These are phyloP conservation scores for Panus rudis DNA, from an alignment of 768 basidiomycete genomes.

Conservation along the genomic window DNA sequence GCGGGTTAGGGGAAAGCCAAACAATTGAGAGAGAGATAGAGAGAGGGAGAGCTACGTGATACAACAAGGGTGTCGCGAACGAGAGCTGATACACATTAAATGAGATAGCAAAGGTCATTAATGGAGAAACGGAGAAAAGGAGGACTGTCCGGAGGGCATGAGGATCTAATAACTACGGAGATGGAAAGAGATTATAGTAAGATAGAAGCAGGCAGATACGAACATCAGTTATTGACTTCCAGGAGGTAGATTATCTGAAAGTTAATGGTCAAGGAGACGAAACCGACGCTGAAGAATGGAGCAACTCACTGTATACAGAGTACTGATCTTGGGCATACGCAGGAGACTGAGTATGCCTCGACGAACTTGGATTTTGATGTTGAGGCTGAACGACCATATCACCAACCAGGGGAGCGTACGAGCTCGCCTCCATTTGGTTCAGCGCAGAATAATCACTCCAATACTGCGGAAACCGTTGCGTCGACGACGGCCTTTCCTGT, in stretches of 20 bases:
- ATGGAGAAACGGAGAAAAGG: background rate
- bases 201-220: background rate
- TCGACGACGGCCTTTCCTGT: constrained; percentile 15
- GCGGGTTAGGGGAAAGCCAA: background rate
- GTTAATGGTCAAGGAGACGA: constrained; percentile 3
- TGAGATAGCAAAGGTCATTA: background rate
- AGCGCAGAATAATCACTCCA: constrained; percentile 30
- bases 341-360: too few species aligned
- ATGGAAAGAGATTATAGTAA: too few species aligned
- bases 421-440: constrained; percentile 25
- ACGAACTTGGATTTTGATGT: too few species aligned
- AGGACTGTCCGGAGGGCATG: too few species aligned
- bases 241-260: constrained; percentile 10
- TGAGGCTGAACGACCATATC: too few species aligned
- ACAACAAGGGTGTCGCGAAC: background rate
- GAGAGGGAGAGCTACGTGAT: background rate
- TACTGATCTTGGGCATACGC: constrained; percentile 23
- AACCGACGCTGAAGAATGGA: background rate
- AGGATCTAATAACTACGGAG: too few species aligned
- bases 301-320: constrained; percentile 20
- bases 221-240: constrained; percentile 6
- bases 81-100: background rate
- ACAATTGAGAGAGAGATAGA: background rate
- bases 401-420: constrained; percentile 22
- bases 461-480: constrained; percentile 25